phyloP scores from a whole-genome alignment of 78 protist genomes.

The Protostelium mycophagum region DNA sequence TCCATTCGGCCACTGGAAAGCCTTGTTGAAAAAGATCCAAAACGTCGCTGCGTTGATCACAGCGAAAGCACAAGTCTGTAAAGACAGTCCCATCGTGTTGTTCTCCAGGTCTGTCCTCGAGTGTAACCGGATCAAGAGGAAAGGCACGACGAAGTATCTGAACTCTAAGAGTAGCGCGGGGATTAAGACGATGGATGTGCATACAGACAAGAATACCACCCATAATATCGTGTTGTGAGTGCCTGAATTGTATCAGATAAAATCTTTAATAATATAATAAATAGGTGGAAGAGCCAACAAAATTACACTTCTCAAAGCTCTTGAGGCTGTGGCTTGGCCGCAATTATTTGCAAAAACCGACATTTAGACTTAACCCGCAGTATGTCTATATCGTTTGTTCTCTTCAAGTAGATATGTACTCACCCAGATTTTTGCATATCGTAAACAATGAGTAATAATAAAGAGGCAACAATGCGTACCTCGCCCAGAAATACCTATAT shows the following conservation, averaged over 20 bases:
- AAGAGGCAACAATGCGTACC: background rate
- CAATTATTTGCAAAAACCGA: too few relatives aligned
- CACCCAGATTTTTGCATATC: background rate
- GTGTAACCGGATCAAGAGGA: background rate
- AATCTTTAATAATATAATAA: too few relatives aligned
- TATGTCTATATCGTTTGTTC: too few relatives aligned
- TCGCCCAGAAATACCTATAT: background rate
- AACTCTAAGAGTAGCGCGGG: constrained; percentile 22
- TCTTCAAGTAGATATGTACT: too few relatives aligned
- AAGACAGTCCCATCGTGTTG: background rate
- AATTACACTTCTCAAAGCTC: too few relatives aligned
- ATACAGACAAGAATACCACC: background rate
- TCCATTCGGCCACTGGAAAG: background rate
- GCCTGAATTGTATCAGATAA: too few relatives aligned
- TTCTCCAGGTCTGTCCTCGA: background rate
- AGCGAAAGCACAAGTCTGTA: background rate
- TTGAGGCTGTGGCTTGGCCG: too few relatives aligned
- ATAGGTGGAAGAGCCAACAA: too few relatives aligned
- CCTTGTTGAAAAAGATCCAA: background rate
- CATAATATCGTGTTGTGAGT: too few relatives aligned
- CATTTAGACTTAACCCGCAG: too few relatives aligned
- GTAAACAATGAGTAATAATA: background rate
- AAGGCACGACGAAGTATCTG: constrained; percentile 12
- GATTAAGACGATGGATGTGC: background rate
- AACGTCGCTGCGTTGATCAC: background rate